Evolutionary conservation across 192 early-diverging fungal genomes (phyloP).

Genomic region (Anaeromyces robustus): DNA sequence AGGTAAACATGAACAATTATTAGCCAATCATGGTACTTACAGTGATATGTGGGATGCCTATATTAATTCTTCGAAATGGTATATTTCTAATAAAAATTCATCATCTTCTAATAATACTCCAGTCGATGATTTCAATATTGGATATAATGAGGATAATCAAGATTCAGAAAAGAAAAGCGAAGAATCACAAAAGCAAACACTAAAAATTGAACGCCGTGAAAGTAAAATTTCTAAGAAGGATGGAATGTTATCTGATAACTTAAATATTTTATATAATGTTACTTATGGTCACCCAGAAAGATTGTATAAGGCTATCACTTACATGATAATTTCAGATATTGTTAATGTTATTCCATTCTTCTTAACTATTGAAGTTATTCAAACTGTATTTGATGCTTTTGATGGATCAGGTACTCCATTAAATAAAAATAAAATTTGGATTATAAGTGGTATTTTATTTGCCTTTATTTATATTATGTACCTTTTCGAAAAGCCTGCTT

Average conservation of each 20-base stretch:
- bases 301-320: background rate
- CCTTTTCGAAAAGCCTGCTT: background rate
- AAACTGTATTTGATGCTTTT: background rate
- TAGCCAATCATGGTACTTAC: too few relatives aligned
- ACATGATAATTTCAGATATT: background rate
- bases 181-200: too few relatives aligned
- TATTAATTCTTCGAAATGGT: too few relatives aligned
- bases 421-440: background rate
- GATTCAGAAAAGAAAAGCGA: too few relatives aligned
- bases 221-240: too few relatives aligned
- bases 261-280: background rate
- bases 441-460: background rate
- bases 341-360: background rate
- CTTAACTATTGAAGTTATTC: background rate
- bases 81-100: too few relatives aligned
- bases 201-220: background rate
- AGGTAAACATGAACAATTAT: too few relatives aligned
- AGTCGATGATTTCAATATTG: too few relatives aligned
- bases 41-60: too few relatives aligned
- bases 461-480: background rate
- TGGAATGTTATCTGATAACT: background rate
- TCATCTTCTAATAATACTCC: too few relatives aligned
- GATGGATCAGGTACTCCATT: background rate
- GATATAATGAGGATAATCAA: too few relatives aligned
- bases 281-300: background rate